These are phyloP conservation scores for Capsicum rhomboideum DNA, from an alignment of 257 asterid species.

Conservation along the genomic window DNA sequence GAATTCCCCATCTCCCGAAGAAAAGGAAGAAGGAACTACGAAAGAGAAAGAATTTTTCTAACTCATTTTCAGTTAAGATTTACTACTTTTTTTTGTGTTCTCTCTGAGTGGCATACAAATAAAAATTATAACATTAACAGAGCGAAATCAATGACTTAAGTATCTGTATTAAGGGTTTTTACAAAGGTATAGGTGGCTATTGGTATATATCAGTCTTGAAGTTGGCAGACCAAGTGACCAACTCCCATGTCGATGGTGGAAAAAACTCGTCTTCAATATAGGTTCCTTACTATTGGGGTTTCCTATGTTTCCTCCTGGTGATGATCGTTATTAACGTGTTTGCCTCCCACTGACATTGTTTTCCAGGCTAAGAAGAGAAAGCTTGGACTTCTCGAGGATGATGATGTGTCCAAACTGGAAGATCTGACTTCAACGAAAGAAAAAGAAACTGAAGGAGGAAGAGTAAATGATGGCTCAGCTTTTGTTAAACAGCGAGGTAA, in stretches of 20 bases:
- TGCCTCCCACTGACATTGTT: neutral
- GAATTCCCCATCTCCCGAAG: neutral
- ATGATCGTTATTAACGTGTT: neutral
- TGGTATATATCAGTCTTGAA: neutral
- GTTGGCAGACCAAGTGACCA: neutral
- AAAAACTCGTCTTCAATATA: neutral
- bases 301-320: neutral
- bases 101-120: neutral
- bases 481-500: slow-evolving; percentile 43
- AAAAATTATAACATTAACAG: neutral
- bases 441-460: slow-evolving; percentile 25
- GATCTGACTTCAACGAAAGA: slow-evolving; percentile 16
- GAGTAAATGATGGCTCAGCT: slow-evolving; percentile 18
- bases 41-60: neutral
- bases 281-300: neutral
- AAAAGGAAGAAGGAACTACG: neutral
- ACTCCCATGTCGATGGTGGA: neutral
- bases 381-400: slow-evolving; percentile 63
- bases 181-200: neutral
- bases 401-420: slow-evolving; percentile 18
- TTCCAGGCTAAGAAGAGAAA: slow-evolving; percentile 70
- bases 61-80: neutral
- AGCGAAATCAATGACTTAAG: neutral
- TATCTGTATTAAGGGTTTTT: neutral
- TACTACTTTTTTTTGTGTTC: neutral